These are phyloP conservation scores for Penicillium paradoxum DNA, from an alignment of 495 filamentous ascomycete species.

Conservation along the genomic window DNA sequence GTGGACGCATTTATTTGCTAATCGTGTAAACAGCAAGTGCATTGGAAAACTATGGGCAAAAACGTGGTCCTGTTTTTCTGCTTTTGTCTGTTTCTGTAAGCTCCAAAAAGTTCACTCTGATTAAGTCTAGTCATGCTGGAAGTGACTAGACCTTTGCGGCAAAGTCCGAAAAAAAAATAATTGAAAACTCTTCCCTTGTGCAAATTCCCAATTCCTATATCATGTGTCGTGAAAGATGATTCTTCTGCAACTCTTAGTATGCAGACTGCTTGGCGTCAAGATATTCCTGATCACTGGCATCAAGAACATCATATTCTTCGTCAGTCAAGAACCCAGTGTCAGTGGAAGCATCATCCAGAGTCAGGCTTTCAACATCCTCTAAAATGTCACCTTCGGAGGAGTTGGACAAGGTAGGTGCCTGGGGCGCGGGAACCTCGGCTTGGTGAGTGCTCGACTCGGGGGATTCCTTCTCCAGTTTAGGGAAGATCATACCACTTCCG, in stretches of 20 bases:
- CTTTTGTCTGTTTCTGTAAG: constrained; percentile 11
- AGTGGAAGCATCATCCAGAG: constrained; percentile 55
- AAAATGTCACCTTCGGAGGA: constrained; percentile 50
- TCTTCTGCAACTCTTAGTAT: constrained; percentile 10
- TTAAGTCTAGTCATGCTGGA: constrained; percentile 2
- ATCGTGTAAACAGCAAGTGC: too few relatives aligned
- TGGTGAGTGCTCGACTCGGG: constrained; percentile 75
- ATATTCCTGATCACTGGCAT: constrained; percentile 90
- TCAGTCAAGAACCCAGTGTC: constrained; percentile 82
- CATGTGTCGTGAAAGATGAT: constrained; percentile 9
- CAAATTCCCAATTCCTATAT: constrained; percentile 23
- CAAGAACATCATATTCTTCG: constrained; percentile 95
- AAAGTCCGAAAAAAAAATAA: constrained; percentile 15
- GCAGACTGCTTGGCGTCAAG: constrained; percentile 40
- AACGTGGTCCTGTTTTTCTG: neutral
- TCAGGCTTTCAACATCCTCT: constrained; percentile 65
- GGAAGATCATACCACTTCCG: constrained; percentile 87
- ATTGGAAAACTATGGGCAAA: constrained; percentile 3
- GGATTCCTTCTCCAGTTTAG: constrained; percentile 91
- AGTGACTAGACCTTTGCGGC: constrained; percentile 7
- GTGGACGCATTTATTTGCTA: too few relatives aligned
- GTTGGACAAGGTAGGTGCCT: constrained; percentile 33
- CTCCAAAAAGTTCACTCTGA: constrained; percentile 6
- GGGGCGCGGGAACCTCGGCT: constrained; percentile 28
- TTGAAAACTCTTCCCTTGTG: constrained; percentile 9